Base-by-base conservation (phyloP, 164 flowering plant genomes). In the Sedum album region DNA sequence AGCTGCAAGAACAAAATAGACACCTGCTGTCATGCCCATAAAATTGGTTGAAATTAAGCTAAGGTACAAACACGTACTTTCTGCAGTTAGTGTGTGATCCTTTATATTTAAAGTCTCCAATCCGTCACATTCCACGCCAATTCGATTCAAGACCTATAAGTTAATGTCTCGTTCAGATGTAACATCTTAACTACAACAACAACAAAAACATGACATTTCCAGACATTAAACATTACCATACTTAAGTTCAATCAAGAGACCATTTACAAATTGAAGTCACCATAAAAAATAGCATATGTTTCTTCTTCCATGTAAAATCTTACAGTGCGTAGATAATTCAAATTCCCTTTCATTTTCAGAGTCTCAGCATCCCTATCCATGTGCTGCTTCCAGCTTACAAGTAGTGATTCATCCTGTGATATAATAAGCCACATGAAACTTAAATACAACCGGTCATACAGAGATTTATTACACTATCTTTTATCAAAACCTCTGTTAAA, bases 361-460 rank as follows among this genome's bases (percentile, higher is more conserved):
- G 94, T 89, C 74, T 91, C 96, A 68, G 80, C 76, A 87, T 91
- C 97, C 57, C 83, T 83, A 69, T 91, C 96, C 73, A 91, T 73
- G 67, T 88, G 91, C 25, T 88, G 77, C 81, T 88, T 91, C 97
- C 97, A 91, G 69, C 83, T 82, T 13, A 76, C 83, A 67, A 89
- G 87, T 57, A 89, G 86, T 5, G 72, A 75, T 70, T 89, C 97
- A 70, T 91, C 97, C 97, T 89, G 78, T 69, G 80, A 64, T 17
- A 51, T 17, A 65, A 31, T n/a, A 38, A 33, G 5, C 13, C 67
- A 65, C 5, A 15, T 14, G 35, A 33, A 20, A 62, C 3, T 5
- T 64, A 64, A 11, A 64, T 23, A 31, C 35, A 64, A 13, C 14
- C 7, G 30, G 9, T 23, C 5, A 21, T 26, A 57, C 31, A 57